These are phyloP conservation scores for Tulasnella sp. DNA, from an alignment of 768 basidiomycete genomes.

Conservation along the genomic window DNA sequence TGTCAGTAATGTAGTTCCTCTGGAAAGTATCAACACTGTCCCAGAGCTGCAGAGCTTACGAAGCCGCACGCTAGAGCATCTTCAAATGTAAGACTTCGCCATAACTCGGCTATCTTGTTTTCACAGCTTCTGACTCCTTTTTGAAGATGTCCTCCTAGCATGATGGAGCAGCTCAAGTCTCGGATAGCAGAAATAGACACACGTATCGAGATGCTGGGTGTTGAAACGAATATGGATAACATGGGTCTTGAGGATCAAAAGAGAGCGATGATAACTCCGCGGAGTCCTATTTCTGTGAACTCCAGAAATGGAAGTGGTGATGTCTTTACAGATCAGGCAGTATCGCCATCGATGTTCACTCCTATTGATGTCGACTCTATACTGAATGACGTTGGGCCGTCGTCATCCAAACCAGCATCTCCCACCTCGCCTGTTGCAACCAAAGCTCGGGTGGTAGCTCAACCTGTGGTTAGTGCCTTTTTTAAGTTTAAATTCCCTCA, in stretches of 20 bases:
- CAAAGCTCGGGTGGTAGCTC: conserved; percentile 7
- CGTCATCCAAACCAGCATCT: conserved; percentile 7
- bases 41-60: conserved; percentile 7
- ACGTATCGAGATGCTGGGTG: conserved; percentile 7
- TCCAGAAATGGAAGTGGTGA: conserved; percentile 8
- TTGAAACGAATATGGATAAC: neutral
- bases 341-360: neutral
- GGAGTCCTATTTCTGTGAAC: neutral
- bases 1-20: conserved; percentile 12
- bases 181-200: conserved; percentile 10
- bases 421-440: neutral
- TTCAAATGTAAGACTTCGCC: neutral
- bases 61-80: conserved; percentile 6
- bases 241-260: neutral
- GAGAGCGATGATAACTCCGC: conserved; percentile 4
- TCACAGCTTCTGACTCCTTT: neutral
- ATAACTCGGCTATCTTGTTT: neutral
- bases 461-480: conserved; percentile 11
- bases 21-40: conserved; percentile 1
- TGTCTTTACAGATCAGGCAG: neutral
- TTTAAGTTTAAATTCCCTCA: neutral
- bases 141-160: conserved; percentile 6
- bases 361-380: neutral
- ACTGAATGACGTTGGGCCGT: neutral
- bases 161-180: conserved; percentile 1